Percentiles rank a stretch among this genome's conserved stretches.
phyloP scores from a whole-genome alignment of 139 green algal genomes.

The Asterochloris sp. region DNA sequence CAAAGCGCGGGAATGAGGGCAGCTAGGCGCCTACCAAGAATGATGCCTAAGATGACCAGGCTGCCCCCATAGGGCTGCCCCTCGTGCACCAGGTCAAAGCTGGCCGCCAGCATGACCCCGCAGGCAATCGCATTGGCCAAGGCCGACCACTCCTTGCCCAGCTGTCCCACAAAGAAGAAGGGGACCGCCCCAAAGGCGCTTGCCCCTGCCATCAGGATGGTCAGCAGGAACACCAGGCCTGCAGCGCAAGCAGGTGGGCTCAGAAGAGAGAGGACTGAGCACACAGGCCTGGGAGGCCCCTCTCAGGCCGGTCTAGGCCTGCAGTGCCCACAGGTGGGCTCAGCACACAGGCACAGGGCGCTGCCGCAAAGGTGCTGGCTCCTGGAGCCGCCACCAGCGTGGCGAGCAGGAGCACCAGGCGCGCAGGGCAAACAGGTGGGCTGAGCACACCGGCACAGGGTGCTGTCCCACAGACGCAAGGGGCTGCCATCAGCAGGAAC shows the following conservation, averaged over 20 bases:
- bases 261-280: too few relatives aligned
- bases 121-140: conserved; percentile 90
- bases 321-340: background rate
- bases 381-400: too few relatives aligned
- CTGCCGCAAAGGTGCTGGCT: too few relatives aligned
- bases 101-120: conserved; percentile 95
- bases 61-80: conserved; percentile 62
- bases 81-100: conserved; percentile 94
- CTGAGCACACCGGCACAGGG: too few relatives aligned
- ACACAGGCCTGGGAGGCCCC: too few relatives aligned
- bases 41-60: conserved; percentile 64
- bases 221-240: conserved; percentile 48
- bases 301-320: too few relatives aligned
- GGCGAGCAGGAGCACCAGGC: too few relatives aligned
- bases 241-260: background rate
- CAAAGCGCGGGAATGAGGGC: too few relatives aligned
- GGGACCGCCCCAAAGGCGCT: conserved; percentile 68
- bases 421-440: too few relatives aligned
- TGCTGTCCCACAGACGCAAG: too few relatives aligned
- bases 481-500: too few relatives aligned
- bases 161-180: conserved; percentile 64
- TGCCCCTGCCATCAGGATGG: conserved; percentile 51
- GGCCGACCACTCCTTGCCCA: conserved; percentile 56
- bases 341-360: too few relatives aligned
- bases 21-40: conserved; percentile 38